Percentiles rank a stretch among this genome's conserved stretches.
These are phyloP conservation scores for Cordyceps militaris DNA, from an alignment of 2,329 filamentous ascomycete species.

Conservation along the genomic window DNA sequence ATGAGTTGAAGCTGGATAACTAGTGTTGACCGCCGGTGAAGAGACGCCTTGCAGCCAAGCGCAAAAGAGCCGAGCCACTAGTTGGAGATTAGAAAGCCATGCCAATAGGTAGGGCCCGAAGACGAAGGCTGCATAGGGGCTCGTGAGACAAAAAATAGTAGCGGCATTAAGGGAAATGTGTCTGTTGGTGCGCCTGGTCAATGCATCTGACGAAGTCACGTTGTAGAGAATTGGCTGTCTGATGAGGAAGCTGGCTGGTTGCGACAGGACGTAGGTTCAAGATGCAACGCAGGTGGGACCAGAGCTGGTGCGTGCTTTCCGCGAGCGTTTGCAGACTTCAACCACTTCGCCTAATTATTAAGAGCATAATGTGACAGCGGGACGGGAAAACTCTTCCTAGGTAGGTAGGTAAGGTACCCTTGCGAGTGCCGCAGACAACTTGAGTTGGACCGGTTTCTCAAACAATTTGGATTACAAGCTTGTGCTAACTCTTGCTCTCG, in stretches of 20 bases:
- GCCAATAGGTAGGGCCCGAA: conserved; percentile 1
- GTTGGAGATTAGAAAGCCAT: background rate
- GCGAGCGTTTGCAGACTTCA: background rate
- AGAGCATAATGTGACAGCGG: background rate
- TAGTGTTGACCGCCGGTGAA: background rate
- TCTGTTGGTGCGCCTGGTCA: conserved; percentile 7
- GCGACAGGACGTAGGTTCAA: background rate
- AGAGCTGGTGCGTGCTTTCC: conserved; percentile 6
- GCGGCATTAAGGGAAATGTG: background rate
- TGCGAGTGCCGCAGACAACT: background rate
- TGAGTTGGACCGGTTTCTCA: background rate
- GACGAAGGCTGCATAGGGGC: background rate
- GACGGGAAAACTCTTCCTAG: background rate
- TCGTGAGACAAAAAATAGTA: background rate
- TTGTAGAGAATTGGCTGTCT: background rate
- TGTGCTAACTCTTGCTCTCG: background rate
- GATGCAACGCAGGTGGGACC: conserved; percentile 1
- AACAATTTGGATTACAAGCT: background rate
- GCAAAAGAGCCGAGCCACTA: background rate
- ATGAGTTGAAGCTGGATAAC: background rate
- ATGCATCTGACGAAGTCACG: background rate
- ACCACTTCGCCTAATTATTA: background rate
- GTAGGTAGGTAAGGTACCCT: too few species aligned
- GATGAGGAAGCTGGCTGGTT: background rate
- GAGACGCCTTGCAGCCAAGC: background rate